Evolutionary conservation across 2,329 filamentous ascomycete genomes (phyloP).

Genomic region (Periglandula ipomoeae): DNA sequence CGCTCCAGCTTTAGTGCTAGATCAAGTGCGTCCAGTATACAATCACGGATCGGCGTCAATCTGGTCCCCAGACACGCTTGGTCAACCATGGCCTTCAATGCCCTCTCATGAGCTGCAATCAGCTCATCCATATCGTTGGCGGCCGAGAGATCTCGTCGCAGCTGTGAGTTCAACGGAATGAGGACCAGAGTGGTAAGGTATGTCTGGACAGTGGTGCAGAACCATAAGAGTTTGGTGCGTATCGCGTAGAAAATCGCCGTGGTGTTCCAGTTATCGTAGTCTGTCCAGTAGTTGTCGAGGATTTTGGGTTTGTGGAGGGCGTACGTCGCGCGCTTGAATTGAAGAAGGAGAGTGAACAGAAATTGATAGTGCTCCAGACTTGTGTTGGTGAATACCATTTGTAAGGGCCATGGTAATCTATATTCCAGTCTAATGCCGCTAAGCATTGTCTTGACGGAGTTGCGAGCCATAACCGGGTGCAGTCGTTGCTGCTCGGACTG

Average conservation of each 20-base stretch:
- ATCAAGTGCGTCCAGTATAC: slow-evolving; percentile 68
- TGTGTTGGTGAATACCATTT: slow-evolving; percentile 62
- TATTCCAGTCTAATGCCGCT: slow-evolving; percentile 58
- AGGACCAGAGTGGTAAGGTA: slow-evolving; percentile 71
- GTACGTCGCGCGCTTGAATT: slow-evolving; percentile 62
- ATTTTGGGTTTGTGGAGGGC: slow-evolving; percentile 50
- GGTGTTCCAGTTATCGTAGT: slow-evolving; percentile 29
- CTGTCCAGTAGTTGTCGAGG: slow-evolving; percentile 29
- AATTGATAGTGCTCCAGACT: slow-evolving; percentile 59
- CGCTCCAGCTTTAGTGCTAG: slow-evolving; percentile 62
- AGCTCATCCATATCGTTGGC: slow-evolving; percentile 74
- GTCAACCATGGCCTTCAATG: slow-evolving; percentile 52
- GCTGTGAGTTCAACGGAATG: slow-evolving; percentile 44
- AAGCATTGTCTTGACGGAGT: slow-evolving; percentile 49
- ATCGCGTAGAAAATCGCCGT: slow-evolving; percentile 47
- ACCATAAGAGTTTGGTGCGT: slow-evolving; percentile 66
- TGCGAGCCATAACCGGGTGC: slow-evolving; percentile 37
- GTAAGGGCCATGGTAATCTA: slow-evolving; percentile 54
- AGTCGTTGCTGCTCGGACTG: slow-evolving; percentile 29
- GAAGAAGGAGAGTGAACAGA: slow-evolving; percentile 67
- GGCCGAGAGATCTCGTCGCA: slow-evolving; percentile 47
- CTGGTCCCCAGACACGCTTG: slow-evolving; percentile 62
- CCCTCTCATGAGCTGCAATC: slow-evolving; percentile 59
- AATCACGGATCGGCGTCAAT: slow-evolving; percentile 60
- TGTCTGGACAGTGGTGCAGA: slow-evolving; percentile 62